Evolutionary conservation across 495 filamentous ascomycete genomes (phyloP), one percentile per base, ranked within the genome.

Genomic region (Ascodesmis nigricans): DNA sequence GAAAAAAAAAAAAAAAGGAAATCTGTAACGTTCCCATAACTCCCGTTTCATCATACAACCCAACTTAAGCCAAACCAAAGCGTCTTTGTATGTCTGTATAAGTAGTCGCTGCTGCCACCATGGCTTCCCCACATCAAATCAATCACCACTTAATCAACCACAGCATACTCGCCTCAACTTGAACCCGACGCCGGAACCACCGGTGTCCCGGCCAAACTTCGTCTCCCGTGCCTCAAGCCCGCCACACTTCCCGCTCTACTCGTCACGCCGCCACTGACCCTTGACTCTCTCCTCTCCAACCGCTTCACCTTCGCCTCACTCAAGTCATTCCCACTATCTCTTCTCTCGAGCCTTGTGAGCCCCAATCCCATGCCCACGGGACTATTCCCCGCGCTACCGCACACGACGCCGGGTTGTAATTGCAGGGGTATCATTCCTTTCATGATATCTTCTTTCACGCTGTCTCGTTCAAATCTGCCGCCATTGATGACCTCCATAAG

Each of bases 271-370:
- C 44, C 51, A 42, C 41, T 24, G 53, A 55, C 44, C 47, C 43
- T 34, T 53, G 50, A 23, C 46, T 33, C 5, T 57, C 58, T 18
- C 53, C 46, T 4, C 21, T 24, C 23, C 17, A 41, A 5, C 14
- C 33, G 39, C 15, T 26, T 27, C 6, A 38, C 41, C 21, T 29
- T 35, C 13, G 34, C 41, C 16, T 20, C 32, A 11, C 38, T 42
- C 6, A 43, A 26, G 6, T 23, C 28, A 17, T 45, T 40, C 25
- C 20, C 26, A 3, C 36, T 28, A 8, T 18, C 18, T 25, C 37
- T 39, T 27, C 37, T 32, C 17, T 35, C 27, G 19, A 30, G 9
- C 3, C 30, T 21, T 11, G 33, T 25, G 11, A 33, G 16, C 32
- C 29, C 5, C 21, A 23, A 21, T 39, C 41, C 17, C 40, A 28